These are phyloP conservation scores for Daldinia decipiens DNA, from an alignment of 495 filamentous ascomycete genomes.

Conservation along the genomic window DNA sequence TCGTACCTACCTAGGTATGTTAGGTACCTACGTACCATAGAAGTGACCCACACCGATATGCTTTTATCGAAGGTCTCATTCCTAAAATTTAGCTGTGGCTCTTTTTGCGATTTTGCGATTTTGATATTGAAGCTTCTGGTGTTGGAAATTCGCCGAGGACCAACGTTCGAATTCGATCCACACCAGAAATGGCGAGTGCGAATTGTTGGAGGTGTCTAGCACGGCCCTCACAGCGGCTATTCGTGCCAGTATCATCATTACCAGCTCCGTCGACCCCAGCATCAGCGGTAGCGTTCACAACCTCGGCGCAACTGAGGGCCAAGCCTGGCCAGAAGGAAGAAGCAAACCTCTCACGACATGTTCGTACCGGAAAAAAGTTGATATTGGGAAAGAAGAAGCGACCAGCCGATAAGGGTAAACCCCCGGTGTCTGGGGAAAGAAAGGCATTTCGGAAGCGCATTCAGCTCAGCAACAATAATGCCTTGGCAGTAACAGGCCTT, in stretches of 20 bases:
- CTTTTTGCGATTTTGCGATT: slow-evolving; percentile 26
- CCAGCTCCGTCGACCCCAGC: slow-evolving; percentile 56
- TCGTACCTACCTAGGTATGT: too few species aligned
- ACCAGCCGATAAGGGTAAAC: slow-evolving; percentile 53
- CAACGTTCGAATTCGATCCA: slow-evolving; percentile 41
- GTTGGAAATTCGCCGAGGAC: slow-evolving; percentile 38
- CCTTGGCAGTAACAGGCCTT: slow-evolving; percentile 75
- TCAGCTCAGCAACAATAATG: slow-evolving; percentile 92
- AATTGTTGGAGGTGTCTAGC: slow-evolving; percentile 75
- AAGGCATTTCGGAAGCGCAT: slow-evolving; percentile 88
- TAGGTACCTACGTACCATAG: neutral
- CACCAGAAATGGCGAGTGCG: slow-evolving; percentile 71
- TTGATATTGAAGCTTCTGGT: slow-evolving; percentile 34
- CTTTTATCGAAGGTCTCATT: slow-evolving; percentile 22
- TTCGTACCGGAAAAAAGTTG: slow-evolving; percentile 51
- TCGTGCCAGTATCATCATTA: slow-evolving; percentile 43
- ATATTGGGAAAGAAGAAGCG: slow-evolving; percentile 62
- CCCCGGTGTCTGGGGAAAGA: slow-evolving; percentile 78
- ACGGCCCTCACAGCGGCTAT: slow-evolving; percentile 56
- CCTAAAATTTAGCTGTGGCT: slow-evolving; percentile 34
- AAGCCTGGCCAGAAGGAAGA: slow-evolving; percentile 35
- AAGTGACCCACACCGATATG: slow-evolving; percentile 21
- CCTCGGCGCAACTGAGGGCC: slow-evolving; percentile 55
- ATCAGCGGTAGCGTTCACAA: slow-evolving; percentile 51
- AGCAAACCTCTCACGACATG: slow-evolving; percentile 30